phyloP scores from a whole-genome alignment of 345 rosid genomes.

The Lenwebbia sp. region DNA sequence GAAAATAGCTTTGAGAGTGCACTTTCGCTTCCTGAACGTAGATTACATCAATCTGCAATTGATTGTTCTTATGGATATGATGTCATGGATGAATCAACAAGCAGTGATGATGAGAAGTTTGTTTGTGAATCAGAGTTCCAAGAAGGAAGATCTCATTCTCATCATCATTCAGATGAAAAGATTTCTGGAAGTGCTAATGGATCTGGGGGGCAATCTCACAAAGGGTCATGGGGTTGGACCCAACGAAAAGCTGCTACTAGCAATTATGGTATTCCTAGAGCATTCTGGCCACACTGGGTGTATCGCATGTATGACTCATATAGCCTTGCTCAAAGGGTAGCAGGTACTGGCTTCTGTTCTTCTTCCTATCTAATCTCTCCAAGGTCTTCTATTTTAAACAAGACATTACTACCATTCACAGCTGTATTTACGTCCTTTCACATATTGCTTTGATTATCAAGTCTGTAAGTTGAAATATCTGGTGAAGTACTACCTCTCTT shows the following conservation, averaged over 20 bases:
- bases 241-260: constrained; percentile 16
- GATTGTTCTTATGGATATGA: constrained; percentile 22
- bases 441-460: neutral
- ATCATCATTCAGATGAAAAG: constrained; percentile 10
- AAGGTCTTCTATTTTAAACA: neutral
- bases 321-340: constrained; percentile 73
- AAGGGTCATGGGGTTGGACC: constrained; percentile 19
- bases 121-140: constrained; percentile 19
- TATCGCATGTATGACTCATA: constrained; percentile 80
- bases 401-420: neutral
- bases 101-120: constrained; percentile 59
- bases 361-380: neutral
- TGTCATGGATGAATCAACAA: constrained; percentile 38
- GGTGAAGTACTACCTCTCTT: neutral
- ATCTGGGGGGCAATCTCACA: constrained; percentile 15
- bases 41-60: constrained; percentile 55
- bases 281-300: constrained; percentile 90
- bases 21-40: constrained; percentile 59
- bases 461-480: neutral
- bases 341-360: constrained; percentile 40
- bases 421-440: neutral
- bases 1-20: constrained; percentile 78
- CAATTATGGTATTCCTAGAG: constrained; percentile 35
- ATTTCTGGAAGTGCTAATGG: constrained; percentile 10
- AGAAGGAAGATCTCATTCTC: constrained; percentile 6